Evolutionary conservation across 1,284 basidiomycete species (phyloP), one percentile per base, ranked within the genome.

Genomic region (Sporisorium scitamineum): DNA sequence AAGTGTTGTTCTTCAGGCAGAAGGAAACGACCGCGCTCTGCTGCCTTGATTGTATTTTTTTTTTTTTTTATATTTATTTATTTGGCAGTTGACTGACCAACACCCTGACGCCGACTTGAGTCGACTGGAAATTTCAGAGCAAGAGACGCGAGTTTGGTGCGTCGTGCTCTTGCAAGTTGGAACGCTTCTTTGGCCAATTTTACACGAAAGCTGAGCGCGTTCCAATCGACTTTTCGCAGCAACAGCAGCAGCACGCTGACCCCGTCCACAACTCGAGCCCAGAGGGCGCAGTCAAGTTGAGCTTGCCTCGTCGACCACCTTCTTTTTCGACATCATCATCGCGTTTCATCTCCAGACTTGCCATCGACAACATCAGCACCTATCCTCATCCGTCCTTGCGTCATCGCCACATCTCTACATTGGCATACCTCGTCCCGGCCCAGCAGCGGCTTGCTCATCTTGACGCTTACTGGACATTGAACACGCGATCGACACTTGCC

Each of bases 151-250:
- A 29, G 18, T 22, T 20, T 42, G 41, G 16, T 16, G 26, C 42
- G 42, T 44, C 42, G 42, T 44, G 42, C 37, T 20, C 20, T 44
- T 44, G 42, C 20, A 44, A 44, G 42, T 44, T 44, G 22, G 10
- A 26, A 22, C 44, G 14, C 16, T 18, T n/a, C 16, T 13, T 9
- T 10, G 10, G 2, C 44, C 26, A 22, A 29, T 29, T 48, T 48
- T 48, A 48, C 47, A 29, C 47, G 47, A 48, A 16, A 8, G 47
- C 47, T 29, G 27, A 29, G 47, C 47, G 47, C 47, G 47, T 42
- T 42, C 22, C 41, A 42, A 20, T 29, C 3, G 0, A 18, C 3
- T 14, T 27, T 3, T 10, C 41, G 41, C 41, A 44, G 47, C 47
- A 48, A 27, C 47, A n/a, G 27, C 27, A 48, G 27, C 37, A 39